Evolutionary conservation across 2,329 filamentous ascomycete species (phyloP), one percentile per base, ranked within the genome.

Genomic region (Madurella mycetomatis): DNA sequence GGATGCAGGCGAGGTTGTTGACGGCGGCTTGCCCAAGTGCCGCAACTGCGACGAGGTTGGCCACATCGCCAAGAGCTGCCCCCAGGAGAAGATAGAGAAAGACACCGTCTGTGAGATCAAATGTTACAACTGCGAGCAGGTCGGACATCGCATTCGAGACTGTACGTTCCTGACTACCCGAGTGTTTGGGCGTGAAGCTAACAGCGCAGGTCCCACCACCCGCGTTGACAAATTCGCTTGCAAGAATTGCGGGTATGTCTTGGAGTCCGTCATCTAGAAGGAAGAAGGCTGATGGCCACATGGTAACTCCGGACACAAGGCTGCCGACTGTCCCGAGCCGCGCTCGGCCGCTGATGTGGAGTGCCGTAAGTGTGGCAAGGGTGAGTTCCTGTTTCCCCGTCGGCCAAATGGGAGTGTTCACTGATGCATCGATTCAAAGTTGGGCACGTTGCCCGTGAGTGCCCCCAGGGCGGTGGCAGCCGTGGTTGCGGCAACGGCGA

Each of bases 141-240:
- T 75, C 25, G 86, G 85, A 9, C 86, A 90, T 63, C 84, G 86
- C 54, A 71, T 85, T 49, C 83, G 86, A 49, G 85, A 90, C 61
- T 90, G 87, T 83, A 64, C 70, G 79, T 71, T 51, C 5, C n/a
- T 18, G 17, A 11, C 16, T 5, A 1, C 5, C 11, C 32, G n/a
- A n/a, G 2, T 25, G 16, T 19, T 19, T 3, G 25, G 17, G 5
- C 16, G 25, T 1, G 15, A 49, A 9, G 54, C 60, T 66, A 49
- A 64, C 54, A 31, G 25, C n/a, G 7, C 42, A 83, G 82, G 83
- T 63, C 76, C 80, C 4, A 69, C 74, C n/a, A 80, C 82, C 19
- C 81, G 86, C 47, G 70, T 82, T 31, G 81, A 87, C 72, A 83
- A 76, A 53, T 84, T 79, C 60, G 83, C 82, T 8, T 88, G 86